These are phyloP conservation scores for Aureobasidium lini DNA, from an alignment of 2,329 filamentous ascomycete species.

Conservation along the genomic window DNA sequence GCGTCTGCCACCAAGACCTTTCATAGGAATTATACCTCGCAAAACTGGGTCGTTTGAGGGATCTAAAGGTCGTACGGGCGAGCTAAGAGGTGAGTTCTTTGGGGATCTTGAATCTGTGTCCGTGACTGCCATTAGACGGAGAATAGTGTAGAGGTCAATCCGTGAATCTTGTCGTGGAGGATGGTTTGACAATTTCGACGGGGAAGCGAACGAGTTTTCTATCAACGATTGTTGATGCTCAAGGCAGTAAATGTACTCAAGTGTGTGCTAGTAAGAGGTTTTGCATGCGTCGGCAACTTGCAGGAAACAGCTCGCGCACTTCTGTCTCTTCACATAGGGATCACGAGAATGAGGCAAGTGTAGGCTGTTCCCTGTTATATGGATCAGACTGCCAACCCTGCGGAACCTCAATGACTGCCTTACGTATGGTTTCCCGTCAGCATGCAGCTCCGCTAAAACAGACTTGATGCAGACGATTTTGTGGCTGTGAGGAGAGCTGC, in stretches of 20 bases:
- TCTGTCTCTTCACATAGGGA: constrained; percentile 2
- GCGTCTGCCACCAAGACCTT: not conserved
- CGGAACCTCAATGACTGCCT: constrained; percentile 9
- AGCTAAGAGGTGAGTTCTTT: not conserved
- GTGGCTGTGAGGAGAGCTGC: too few species aligned
- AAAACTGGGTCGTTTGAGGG: not conserved
- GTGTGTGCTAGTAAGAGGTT: not conserved
- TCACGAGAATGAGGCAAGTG: constrained; percentile 11
- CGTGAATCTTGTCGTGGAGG: not conserved
- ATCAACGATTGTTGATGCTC: not conserved
- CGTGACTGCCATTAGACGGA: not conserved
- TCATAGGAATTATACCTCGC: not conserved
- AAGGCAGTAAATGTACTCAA: constrained; percentile 3
- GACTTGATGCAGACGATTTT: too few species aligned
- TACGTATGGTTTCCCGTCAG: too few species aligned
- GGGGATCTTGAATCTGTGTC: not conserved
- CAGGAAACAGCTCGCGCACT: not conserved
- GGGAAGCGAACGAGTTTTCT: not conserved
- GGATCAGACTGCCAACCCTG: not conserved
- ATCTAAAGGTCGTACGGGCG: not conserved
- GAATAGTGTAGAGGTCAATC: not conserved
- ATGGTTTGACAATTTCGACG: not conserved
- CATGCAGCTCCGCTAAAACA: too few species aligned
- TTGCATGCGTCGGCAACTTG: not conserved
- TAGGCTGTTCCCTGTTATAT: constrained; percentile 9